Evolutionary conservation across 306 rosid genomes (phyloP).

Genomic region (Pyrus pyrifolia): DNA sequence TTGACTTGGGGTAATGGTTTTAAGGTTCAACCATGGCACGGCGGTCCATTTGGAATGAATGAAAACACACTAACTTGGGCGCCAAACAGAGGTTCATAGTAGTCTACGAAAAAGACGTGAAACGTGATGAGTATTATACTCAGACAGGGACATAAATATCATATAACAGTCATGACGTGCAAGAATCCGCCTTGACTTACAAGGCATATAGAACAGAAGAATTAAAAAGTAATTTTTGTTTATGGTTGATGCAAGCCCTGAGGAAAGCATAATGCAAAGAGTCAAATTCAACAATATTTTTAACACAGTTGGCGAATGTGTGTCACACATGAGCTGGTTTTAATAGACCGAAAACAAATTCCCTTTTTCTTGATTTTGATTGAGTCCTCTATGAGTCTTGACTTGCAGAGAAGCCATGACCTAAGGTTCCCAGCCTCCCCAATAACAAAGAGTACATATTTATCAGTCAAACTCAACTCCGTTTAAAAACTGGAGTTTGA

Average conservation of each 20-base stretch:
- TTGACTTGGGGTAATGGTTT: constrained; percentile 28
- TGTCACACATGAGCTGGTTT: background rate
- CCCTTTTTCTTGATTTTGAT: background rate
- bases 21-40: constrained; percentile 16
- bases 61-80: constrained; percentile 14
- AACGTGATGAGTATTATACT: too few relatives aligned
- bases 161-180: too few relatives aligned
- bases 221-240: background rate
- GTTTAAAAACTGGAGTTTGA: background rate
- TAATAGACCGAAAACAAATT: background rate
- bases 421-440: background rate
- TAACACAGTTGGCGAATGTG: background rate
- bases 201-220: background rate
- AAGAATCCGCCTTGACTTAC: background rate
- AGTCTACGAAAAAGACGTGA: too few relatives aligned
- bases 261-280: background rate
- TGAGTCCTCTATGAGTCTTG: background rate
- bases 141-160: too few relatives aligned
- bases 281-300: constrained; percentile 6
- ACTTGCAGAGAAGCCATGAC: background rate
- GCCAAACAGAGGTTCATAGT: background rate
- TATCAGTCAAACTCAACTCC: background rate
- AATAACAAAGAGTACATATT: background rate
- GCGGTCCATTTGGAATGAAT: constrained; percentile 4
- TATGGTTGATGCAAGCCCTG: constrained; percentile 10